Evolutionary conservation across 2,329 filamentous ascomycete genomes (phyloP), one percentile per base, ranked within the genome.

Genomic region (Pyrenochaeta sp.): DNA sequence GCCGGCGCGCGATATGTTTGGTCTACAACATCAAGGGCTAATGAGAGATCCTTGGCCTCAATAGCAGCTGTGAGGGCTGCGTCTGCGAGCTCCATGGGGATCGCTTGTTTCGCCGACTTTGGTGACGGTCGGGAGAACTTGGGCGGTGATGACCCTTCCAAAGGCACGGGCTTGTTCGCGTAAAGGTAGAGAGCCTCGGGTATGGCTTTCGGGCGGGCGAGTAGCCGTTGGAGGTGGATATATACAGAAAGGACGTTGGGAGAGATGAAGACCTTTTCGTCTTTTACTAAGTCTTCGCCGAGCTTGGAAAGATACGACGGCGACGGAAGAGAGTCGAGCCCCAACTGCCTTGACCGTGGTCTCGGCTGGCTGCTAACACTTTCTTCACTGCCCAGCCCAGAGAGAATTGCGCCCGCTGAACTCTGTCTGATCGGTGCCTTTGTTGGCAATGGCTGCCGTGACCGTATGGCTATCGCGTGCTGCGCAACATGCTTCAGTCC

Each of bases 101-200:
- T 85, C 10, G 92, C 92, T 68, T 87, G 88, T 49, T 86, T 83
- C 39, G 88, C 82, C 40, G 85, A 83, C 58, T 89, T 87, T 14
- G 92, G 89, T 36, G 90, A 90, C 36, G 85, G 85, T 0, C 60
- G 61, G 0, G 56, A 54, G 61, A 62, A 71, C 21, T 72, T 73
- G 20, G 70, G 69, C 7, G 68, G 83, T 14, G 83, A 83, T 15
- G 84, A 82, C 45, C 82, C 81, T 65, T 86, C 80, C 45, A 83
- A 77, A 2, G 92, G 90, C 58, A 87, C 80, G 9, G 91, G 89
- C 76, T 98, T 99, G 64, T 86, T 85, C 43, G 91, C 91, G 73
- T 94, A 98, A 47, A 97, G 82, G 50, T 87, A 80, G 69, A 99
- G 89, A 36, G 92, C 86, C 54, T 88, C 85, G 6, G 94, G 92